A percentile compares a stretch with the other conserved stretches of the same genome.
phyloP scores from a whole-genome alignment of 106 monocot species.

The Platanthera guangdongensis region DNA sequence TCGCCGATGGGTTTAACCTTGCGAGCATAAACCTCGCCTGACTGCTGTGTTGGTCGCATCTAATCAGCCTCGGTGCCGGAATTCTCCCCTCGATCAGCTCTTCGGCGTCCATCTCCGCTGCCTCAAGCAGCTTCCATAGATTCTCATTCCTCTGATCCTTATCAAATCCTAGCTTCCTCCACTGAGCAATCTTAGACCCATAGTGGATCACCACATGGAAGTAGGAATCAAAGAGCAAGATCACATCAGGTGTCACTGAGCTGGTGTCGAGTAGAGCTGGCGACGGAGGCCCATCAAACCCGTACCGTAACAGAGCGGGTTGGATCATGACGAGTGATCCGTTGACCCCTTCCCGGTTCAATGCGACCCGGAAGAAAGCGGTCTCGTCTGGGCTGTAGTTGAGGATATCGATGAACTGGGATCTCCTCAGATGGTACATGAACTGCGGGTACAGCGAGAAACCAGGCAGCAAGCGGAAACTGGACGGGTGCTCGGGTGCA shows the following conservation, averaged over 20 bases:
- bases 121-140: slow-evolving; percentile 76
- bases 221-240: slow-evolving; percentile 86
- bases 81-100: slow-evolving; percentile 51
- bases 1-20: slow-evolving; percentile 77
- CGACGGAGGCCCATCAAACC: slow-evolving; percentile 81
- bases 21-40: slow-evolving; percentile 91
- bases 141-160: slow-evolving; percentile 76
- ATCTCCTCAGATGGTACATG: slow-evolving; percentile 82
- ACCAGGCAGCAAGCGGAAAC: slow-evolving; percentile 60
- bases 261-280: slow-evolving; percentile 83
- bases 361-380: slow-evolving; percentile 68
- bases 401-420: slow-evolving; percentile 87
- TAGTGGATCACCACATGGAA: slow-evolving; percentile 88
- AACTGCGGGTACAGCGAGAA: slow-evolving; percentile 92
- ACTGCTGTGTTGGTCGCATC: slow-evolving; percentile 89
- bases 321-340: slow-evolving; percentile 91
- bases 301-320: slow-evolving; percentile 89
- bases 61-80: slow-evolving; percentile 73
- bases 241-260: slow-evolving; percentile 67
- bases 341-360: slow-evolving; percentile 79
- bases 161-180: slow-evolving; percentile 66
- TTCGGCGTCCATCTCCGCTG: slow-evolving; percentile 67
- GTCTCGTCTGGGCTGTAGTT: slow-evolving; percentile 87
- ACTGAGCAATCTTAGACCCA: slow-evolving; percentile 78
- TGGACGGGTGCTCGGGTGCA: slow-evolving; percentile 75